A percentile compares a stretch with the other conserved stretches of the same genome.
Conservation (phyloP, 495 filamentous ascomycete genomes). For the Tuber borchii region DNA sequence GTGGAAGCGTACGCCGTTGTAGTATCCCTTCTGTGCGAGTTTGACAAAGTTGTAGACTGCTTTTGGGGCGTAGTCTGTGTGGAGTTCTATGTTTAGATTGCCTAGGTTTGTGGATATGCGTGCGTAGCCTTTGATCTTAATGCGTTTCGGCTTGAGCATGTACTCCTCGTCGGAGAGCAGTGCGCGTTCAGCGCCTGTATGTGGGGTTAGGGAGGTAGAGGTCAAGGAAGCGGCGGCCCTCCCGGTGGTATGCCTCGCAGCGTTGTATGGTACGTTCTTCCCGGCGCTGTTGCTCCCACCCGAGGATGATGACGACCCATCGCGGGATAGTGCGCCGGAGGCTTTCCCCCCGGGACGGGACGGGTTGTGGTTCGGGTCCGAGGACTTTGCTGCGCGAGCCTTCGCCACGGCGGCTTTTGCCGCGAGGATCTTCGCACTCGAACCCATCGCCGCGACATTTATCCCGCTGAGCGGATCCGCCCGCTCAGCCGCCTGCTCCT, state of each 20-base stretch:
- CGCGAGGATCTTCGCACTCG: constrained; percentile 64
- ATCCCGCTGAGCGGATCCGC: constrained; percentile 40
- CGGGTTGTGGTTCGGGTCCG: constrained; percentile 39
- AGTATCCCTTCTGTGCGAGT: constrained; percentile 83
- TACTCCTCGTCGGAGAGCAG: constrained; percentile 87
- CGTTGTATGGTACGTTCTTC: constrained; percentile 61
- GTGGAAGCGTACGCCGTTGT: constrained; percentile 74
- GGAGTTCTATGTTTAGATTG: constrained; percentile 79
- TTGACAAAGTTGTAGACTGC: constrained; percentile 97
- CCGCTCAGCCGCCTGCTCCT: constrained; percentile 56
- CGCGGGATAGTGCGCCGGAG: constrained; percentile 34
- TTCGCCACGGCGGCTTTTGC: constrained; percentile 86
- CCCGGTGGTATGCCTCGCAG: constrained; percentile 83
- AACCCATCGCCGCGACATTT: constrained; percentile 38
- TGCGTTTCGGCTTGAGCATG: constrained; percentile 80
- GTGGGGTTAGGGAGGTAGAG: constrained; percentile 84
- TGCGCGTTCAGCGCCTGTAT: constrained; percentile 78
- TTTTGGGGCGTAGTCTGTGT: constrained; percentile 78
- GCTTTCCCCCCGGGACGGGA: constrained; percentile 17
- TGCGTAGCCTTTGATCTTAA: constrained; percentile 85
- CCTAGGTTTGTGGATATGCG: constrained; percentile 78
- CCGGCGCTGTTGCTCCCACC: constrained; percentile 36
- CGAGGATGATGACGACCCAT: constrained; percentile 29
- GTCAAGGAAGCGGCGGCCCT: constrained; percentile 90
- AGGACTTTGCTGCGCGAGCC: constrained; percentile 57